Percentiles rank a stretch among this genome's conserved stretches.
These are phyloP conservation scores for Saturnispora quitensis DNA, from an alignment of 805 yeast species.

Conservation along the genomic window DNA sequence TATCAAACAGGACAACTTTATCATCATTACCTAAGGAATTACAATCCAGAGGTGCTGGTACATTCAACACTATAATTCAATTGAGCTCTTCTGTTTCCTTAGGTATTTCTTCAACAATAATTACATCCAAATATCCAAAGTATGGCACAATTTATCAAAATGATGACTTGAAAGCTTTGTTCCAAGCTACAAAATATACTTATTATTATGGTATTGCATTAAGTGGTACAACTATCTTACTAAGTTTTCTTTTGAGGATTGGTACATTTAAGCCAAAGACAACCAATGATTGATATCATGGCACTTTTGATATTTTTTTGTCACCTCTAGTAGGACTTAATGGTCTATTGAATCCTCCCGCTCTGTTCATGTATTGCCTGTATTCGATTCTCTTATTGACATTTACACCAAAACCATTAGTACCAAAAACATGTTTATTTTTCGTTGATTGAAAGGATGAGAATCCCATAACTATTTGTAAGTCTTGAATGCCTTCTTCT, in stretches of 20 bases:
- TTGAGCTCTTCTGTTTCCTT: slow-evolving; percentile 35
- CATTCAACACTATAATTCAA: slow-evolving; percentile 37
- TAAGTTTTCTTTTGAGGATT: slow-evolving; percentile 28
- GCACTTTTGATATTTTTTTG: not conserved
- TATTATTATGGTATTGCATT: slow-evolving; percentile 34
- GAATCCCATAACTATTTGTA: slow-evolving; percentile 50
- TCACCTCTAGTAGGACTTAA: slow-evolving; percentile 34
- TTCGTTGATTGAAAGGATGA: slow-evolving; percentile 46
- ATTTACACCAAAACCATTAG: slow-evolving; percentile 35
- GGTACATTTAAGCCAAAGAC: slow-evolving; percentile 27
- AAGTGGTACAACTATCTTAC: slow-evolving; percentile 22
- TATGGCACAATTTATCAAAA: slow-evolving; percentile 25
- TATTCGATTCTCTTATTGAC: slow-evolving; percentile 34
- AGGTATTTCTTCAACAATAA: slow-evolving; percentile 33
- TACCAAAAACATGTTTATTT: slow-evolving; percentile 44
- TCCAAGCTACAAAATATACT: slow-evolving; percentile 28
- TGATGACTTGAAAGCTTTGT: slow-evolving; percentile 19
- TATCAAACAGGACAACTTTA: slow-evolving; percentile 34
- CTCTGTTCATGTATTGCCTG: slow-evolving; percentile 53
- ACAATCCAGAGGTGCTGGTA: slow-evolving; percentile 41
- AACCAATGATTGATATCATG: not conserved
- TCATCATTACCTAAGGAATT: slow-evolving; percentile 31
- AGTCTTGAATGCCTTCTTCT: slow-evolving; percentile 17
- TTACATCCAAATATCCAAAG: slow-evolving; percentile 24
- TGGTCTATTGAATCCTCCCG: slow-evolving; percentile 46